Evolutionary conservation across 2,329 filamentous ascomycete species (phyloP), one percentile per base, ranked within the genome.

Genomic region (Trichoderma arundinaceum): DNA sequence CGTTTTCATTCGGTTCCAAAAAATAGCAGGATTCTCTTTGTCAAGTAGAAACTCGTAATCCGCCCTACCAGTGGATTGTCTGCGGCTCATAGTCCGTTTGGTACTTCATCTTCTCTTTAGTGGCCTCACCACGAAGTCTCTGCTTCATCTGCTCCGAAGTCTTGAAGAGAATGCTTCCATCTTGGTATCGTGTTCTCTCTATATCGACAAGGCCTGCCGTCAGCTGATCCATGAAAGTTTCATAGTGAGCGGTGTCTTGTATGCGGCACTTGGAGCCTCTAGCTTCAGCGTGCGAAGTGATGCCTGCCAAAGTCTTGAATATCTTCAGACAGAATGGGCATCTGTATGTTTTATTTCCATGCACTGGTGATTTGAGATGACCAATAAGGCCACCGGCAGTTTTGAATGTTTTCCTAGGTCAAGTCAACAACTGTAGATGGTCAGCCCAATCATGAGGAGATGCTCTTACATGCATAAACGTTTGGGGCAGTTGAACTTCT

Each of bases 401-500:
- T 43, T 76, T 75, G 72, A 81, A 83, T 2, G 74, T 75, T 65
- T 82, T 82, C 1, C 81, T 84, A 28, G 63, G 4, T 2, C 12
- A 68, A 17, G 69, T 68, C 38, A 56, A 19, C 33, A 6, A 33
- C 46, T 61, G 51, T 39, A 35, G 5, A 6, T 19, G 28, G 10
- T 19, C 19, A 39, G 19, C 9, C 10, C 10, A 7, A 33, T 5
- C 19, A 2, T n/a, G 39, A 54, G 2, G 12, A 12, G 4, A 12
- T 28, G 8, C 12, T 74, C 79, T 78, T 77, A 85, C 81, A 77
- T 75, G 81, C 88, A 90, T 3, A 73, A 69, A 1, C 69, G 68
- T 64, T 84, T 80, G 0, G 87, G 87, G 63, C 88, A 90, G 62
- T 74, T 77, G 75, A 81, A 90, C 56, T 76, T 78, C 52, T 76